Conservation (phyloP, 208 protist species). For the Angomonas deanei region DNA sequence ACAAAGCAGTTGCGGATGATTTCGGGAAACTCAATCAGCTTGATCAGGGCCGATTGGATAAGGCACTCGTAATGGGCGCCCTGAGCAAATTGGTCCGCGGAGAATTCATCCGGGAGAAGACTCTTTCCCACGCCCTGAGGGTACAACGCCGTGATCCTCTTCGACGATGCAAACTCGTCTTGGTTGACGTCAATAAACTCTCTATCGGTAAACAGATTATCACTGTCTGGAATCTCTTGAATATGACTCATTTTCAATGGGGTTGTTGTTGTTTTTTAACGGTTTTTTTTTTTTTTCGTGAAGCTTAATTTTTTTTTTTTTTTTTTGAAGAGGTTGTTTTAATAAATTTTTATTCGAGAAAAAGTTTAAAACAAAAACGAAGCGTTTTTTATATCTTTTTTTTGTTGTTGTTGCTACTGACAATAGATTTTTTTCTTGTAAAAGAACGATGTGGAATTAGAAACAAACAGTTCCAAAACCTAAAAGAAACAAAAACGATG, state of each 20-base stretch:
- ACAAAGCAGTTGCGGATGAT: slow-evolving; percentile 77
- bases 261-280: not conserved
- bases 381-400: not conserved
- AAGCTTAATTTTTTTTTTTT: not conserved
- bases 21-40: slow-evolving; percentile 58
- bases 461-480: slow-evolving; percentile 1
- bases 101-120: slow-evolving; percentile 49
- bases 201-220: slow-evolving; percentile 56
- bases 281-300: not conserved
- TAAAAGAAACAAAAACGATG: not conserved
- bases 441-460: not conserved
- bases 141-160: slow-evolving; percentile 56
- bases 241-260: not conserved
- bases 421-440: not conserved
- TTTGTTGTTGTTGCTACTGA: not conserved
- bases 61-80: slow-evolving; percentile 83
- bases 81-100: slow-evolving; percentile 63
- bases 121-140: slow-evolving; percentile 23
- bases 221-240: slow-evolving; percentile 43
- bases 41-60: slow-evolving; percentile 56
- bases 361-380: not conserved
- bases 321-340: not conserved
- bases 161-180: slow-evolving; percentile 40
- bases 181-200: slow-evolving; percentile 52
- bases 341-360: too few species aligned